Base-by-base conservation (phyloP, 73 alveolate species). In the Paramecium sexaurelia region DNA sequence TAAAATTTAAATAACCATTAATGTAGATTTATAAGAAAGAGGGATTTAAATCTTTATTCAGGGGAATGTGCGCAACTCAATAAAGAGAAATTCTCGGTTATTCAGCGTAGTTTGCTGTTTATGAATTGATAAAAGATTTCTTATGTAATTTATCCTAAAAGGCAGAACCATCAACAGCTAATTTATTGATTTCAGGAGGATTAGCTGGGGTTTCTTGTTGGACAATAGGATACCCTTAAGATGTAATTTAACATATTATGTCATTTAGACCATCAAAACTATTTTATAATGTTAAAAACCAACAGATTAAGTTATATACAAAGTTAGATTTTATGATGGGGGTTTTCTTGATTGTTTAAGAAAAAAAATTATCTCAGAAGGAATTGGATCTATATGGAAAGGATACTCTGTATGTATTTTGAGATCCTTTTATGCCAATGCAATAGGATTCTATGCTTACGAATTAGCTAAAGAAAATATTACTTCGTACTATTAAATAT, bases 341-440 rank as follows among this genome's bases (percentile, higher is more conserved):
- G 96, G 96, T 15, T 91, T 93, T 19, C 15, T 91, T 29, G 88
- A 73, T 55, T 92, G 94, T 35, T 92, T 91, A 11, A 55, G 56
- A 75, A 43, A 93, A 55, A 84, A 88, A 36, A 35, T 83, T 6
- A 84, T 43, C 1, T 19, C 75, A 26, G 96, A 91, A 35, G 96
- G 95, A n/a, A 6, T 91, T 5, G 26, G 37, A 51, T 92, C 93
- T 6, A 92, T 93, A 17, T 93, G 96, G 96, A 91, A 75, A 69
- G 96, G 96, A 35, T 93, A 92, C 39, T 83, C 94, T 55, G 96
- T 92, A 0, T 93, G 96, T 73, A 19, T 93, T 8, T 55, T 88
- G 20, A 56, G 96, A 35, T 91, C 96, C 1, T 61, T 92, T 29
- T 78, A 89, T 37, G 92, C 93, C 0, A 88, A 91, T 35, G 83